Percentiles rank a stretch among this genome's conserved stretches.
phyloP scores from a whole-genome alignment of 83 land plant genomes.

The Thuja plicata region DNA sequence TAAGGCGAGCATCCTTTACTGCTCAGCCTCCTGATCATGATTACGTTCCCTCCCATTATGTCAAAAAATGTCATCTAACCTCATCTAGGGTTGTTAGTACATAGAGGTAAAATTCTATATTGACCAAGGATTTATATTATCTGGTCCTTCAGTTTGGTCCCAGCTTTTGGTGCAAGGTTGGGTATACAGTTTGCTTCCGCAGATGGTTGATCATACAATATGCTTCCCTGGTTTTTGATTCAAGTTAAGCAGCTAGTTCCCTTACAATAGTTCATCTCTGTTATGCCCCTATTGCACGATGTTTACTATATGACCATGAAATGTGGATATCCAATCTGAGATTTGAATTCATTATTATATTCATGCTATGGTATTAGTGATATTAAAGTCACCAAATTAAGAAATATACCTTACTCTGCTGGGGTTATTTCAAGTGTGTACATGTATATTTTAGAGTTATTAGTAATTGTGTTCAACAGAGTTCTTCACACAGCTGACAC shows the following conservation, averaged over 20 bases:
- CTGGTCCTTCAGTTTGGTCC: background rate
- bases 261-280: background rate
- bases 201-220: background rate
- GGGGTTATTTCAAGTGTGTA: no score
- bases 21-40: background rate
- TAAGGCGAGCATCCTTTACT: background rate
- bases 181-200: background rate
- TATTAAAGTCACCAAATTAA: no score
- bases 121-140: background rate
- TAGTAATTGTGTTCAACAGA: no score
- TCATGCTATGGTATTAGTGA: no score
- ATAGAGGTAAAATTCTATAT: background rate
- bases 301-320: background rate
- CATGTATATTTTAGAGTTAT: no score
- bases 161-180: background rate
- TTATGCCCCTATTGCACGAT: background rate
- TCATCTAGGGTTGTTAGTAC: background rate
- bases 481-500: no score
- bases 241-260: background rate
- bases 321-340: no score
- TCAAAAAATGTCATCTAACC: background rate
- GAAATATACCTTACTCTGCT: no score
- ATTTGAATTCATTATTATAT: no score
- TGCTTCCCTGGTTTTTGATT: background rate
- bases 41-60: background rate